Evolutionary conservation across 352 stramenopile species (phyloP).

Genomic region (Blastocystis sp.): DNA sequence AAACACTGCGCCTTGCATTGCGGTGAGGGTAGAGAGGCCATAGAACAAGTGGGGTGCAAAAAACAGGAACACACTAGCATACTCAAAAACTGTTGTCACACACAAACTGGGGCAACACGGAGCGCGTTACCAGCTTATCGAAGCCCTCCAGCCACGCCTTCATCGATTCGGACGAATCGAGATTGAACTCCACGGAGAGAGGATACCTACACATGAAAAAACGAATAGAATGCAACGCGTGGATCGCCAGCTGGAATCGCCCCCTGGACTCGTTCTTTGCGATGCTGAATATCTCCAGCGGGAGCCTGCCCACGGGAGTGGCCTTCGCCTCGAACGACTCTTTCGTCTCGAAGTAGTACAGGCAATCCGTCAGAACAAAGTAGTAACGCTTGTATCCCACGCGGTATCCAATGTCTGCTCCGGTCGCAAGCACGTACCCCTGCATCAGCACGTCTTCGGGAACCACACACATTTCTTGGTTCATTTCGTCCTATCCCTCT

Average conservation of each 20-base stretch:
- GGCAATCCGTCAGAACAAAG: constrained; percentile 45
- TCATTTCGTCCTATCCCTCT: too few relatives aligned
- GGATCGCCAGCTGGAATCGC: constrained; percentile 17
- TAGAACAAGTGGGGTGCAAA: too few relatives aligned
- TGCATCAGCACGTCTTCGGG: constrained; percentile 31
- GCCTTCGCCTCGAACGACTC: constrained; percentile 25
- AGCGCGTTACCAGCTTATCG: not conserved
- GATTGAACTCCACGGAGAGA: constrained; percentile 3
- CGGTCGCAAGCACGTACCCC: constrained; percentile 46
- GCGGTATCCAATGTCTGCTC: constrained; percentile 28
- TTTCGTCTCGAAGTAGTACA: constrained; percentile 64
- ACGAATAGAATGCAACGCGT: constrained; percentile 4
- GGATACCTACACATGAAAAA: constrained; percentile 54
- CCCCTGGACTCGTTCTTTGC: constrained; percentile 3
- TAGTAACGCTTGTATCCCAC: constrained; percentile 50
- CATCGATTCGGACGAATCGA: not conserved
- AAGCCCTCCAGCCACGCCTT: constrained; percentile 27
- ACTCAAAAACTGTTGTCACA: not conserved
- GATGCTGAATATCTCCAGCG: constrained; percentile 31
- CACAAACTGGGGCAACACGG: not conserved
- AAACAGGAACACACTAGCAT: not conserved
- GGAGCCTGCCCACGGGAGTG: constrained; percentile 3
- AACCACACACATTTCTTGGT: not conserved
- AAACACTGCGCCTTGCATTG: not conserved
- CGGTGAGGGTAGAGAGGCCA: too few relatives aligned